Conservation (phyloP, 1,139 yeast genomes). For the Suzukiozyma palmioleophila region DNA sequence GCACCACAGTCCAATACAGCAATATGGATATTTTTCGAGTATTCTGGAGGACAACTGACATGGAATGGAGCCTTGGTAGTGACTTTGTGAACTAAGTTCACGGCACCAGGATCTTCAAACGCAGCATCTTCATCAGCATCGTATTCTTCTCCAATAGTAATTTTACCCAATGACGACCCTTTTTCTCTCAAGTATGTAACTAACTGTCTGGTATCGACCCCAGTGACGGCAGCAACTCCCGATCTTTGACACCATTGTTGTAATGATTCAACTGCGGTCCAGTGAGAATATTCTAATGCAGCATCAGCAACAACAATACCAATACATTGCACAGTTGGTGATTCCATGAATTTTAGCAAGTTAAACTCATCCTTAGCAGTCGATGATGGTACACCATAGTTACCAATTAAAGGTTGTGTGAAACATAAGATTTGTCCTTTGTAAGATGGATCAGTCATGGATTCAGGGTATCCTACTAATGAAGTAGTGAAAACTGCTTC, state of each 20-base stretch:
- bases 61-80: conserved; percentile 96
- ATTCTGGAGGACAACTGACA: conserved; percentile 60
- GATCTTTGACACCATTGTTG: conserved; percentile 96
- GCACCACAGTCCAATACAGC: conserved; percentile 98
- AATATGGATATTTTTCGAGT: conserved; percentile 62
- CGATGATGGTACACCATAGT: conserved; percentile 94
- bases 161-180: conserved; percentile 89
- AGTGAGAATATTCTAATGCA: conserved; percentile 91
- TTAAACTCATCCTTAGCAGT: conserved; percentile 76
- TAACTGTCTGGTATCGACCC: conserved; percentile 93
- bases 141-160: conserved; percentile 85
- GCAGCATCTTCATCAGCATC: conserved; percentile 92
- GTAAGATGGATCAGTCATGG: conserved; percentile 98
- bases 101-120: conserved; percentile 86
- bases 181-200: conserved; percentile 91
- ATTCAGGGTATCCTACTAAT: conserved; percentile 95
- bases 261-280: conserved; percentile 97
- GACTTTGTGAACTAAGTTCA: conserved; percentile 88
- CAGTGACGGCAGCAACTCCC: conserved; percentile 94
- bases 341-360: conserved; percentile 84
- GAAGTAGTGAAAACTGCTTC: conserved; percentile 98
- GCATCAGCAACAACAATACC: conserved; percentile 96
- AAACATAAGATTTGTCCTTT: conserved; percentile 93
- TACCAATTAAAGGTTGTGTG: conserved; percentile 96
- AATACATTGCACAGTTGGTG: conserved; percentile 86